These are phyloP conservation scores for Kondoa malvinella DNA, from an alignment of 768 basidiomycete genomes.

Conservation along the genomic window DNA sequence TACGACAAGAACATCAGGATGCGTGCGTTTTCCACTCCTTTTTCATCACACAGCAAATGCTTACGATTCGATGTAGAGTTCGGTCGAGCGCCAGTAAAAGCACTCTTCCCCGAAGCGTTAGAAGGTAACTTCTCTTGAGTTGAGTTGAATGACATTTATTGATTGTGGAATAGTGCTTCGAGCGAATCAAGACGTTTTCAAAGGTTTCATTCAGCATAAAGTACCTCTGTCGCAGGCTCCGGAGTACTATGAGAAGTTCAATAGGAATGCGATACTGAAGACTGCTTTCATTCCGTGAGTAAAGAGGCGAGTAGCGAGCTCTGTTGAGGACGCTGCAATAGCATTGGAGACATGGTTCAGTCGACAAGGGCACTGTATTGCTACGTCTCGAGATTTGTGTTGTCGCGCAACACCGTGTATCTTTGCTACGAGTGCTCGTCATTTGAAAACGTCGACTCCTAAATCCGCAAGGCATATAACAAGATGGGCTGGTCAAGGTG, in stretches of 20 bases:
- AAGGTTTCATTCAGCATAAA: constrained; percentile 9
- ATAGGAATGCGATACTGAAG: background rate
- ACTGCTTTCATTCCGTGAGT: background rate
- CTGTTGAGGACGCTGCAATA: no score
- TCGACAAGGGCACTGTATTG: no score
- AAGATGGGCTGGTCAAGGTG: constrained; percentile 7
- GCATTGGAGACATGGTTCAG: no score
- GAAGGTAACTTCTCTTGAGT: background rate
- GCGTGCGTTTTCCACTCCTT: background rate
- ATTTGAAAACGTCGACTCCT: no score
- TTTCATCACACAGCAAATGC: background rate
- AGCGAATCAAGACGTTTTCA: constrained; percentile 7
- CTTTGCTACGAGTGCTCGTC: no score
- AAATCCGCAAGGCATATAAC: no score
- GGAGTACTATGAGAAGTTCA: constrained; percentile 8
- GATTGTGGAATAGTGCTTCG: constrained; percentile 8
- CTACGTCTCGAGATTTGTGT: no score
- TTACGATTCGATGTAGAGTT: background rate
- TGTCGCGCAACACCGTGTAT: no score
- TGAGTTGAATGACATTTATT: background rate
- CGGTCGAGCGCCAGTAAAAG: constrained; percentile 18
- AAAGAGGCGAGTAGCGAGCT: no score
- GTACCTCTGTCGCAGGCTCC: constrained; percentile 3
- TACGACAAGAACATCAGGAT: constrained; percentile 18
- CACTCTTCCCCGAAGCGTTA: constrained; percentile 16